Evolutionary conservation across 1,284 basidiomycete species (phyloP).

Genomic region (Sanghuangporus weigelae): DNA sequence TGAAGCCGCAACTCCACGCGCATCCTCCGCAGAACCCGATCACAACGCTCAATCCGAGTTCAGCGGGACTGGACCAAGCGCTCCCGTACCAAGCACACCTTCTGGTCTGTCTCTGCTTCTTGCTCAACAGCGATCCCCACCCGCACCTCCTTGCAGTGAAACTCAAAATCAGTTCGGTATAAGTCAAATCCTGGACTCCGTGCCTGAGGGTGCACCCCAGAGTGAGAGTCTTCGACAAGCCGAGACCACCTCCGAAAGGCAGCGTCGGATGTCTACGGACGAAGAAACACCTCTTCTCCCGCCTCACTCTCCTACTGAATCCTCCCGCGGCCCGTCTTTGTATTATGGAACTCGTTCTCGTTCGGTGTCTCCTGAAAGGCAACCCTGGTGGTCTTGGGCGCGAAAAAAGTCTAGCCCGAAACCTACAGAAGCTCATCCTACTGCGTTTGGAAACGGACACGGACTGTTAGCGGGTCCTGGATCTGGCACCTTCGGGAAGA

Average conservation of each 20-base stretch:
- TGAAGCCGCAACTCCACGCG: conserved; percentile 22
- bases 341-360: conserved; percentile 3
- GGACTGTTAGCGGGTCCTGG: neutral
- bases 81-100: conserved; percentile 26
- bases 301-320: neutral
- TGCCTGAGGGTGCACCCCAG: neutral
- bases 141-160: neutral
- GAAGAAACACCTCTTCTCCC: conserved; percentile 7
- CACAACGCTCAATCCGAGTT: neutral
- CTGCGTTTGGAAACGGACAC: neutral
- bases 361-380: neutral
- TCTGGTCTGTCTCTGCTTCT: conserved; percentile 39
- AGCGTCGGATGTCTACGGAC: neutral
- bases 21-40: conserved; percentile 11
- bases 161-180: neutral
- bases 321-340: conserved; percentile 11
- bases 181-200: neutral
- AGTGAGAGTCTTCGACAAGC: neutral
- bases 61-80: neutral
- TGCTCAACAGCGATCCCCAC: conserved; percentile 24
- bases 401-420: neutral
- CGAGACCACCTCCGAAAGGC: neutral
- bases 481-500: neutral
- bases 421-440: neutral
- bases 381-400: neutral